Evolutionary conservation across 2,329 filamentous ascomycete genomes (phyloP).

Genomic region (Ploettnerulaceae sp.): DNA sequence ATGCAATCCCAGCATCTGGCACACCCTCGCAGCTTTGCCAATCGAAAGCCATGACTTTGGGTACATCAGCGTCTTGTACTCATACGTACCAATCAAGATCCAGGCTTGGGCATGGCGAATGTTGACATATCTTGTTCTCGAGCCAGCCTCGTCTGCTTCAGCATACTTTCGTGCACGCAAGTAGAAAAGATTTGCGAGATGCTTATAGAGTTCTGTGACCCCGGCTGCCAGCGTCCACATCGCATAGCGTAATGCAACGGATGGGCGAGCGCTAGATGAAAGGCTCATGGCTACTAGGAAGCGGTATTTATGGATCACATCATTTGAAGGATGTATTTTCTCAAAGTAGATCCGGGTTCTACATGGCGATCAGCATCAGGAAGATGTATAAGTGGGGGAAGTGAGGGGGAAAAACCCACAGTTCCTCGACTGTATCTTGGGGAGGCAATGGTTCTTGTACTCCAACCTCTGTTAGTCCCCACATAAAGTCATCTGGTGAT

Average conservation of each 20-base stretch:
- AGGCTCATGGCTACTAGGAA: conserved; percentile 83
- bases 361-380: conserved; percentile 1
- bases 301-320: conserved; percentile 80
- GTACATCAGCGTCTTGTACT: conserved; percentile 96
- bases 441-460: conserved; percentile 44
- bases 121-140: conserved; percentile 75
- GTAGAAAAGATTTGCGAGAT: conserved; percentile 80
- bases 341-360: conserved; percentile 81
- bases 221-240: conserved; percentile 90
- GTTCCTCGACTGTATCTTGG: conserved; percentile 84
- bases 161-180: conserved; percentile 81
- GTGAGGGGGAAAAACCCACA: conserved; percentile 1
- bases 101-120: conserved; percentile 81
- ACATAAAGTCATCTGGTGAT: too few species aligned
- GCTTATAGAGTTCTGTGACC: conserved; percentile 71
- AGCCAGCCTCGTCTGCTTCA: conserved; percentile 82
- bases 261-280: conserved; percentile 75
- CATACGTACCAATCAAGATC: conserved; percentile 70
- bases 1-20: conserved; percentile 87
- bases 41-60: conserved; percentile 89
- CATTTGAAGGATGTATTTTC: conserved; percentile 75
- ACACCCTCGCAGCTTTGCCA: conserved; percentile 70
- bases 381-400: too few species aligned
- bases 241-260: conserved; percentile 80
- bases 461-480: conserved; percentile 10